Evolutionary conservation across 2,329 filamentous ascomycete genomes (phyloP), one percentile per base, ranked within the genome.

Genomic region (Fonsecaea nubica): DNA sequence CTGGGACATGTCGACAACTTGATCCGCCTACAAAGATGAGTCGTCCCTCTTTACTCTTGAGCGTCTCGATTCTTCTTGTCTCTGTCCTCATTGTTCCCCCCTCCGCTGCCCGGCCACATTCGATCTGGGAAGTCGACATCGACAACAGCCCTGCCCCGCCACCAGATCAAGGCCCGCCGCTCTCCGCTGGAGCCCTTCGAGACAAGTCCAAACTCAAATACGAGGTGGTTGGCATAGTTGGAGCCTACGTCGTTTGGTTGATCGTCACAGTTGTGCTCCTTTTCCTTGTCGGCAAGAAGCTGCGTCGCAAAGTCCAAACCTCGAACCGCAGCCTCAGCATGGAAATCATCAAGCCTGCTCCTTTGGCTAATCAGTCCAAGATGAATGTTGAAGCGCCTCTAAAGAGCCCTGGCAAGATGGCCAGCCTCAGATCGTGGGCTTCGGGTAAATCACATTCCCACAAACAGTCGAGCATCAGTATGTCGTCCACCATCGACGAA

Each of bases 161-260:
- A 59, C 83, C 87, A 64, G 84, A 87, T 77, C 80, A 88, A 78
- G 87, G 86, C 7, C 85, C 89, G 65, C 81, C 85, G 8, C 76
- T 88, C 53, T 88, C 88, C 48, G 82, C 83, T 63, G 79, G 83
- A 72, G 86, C 89, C 42, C 77, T 87, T 57, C 82, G 87, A 73
- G 84, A 93, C 76, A 81, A 81, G 69, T 79, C 84, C 18, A 87
- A 90, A 63, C 86, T 97, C 25, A 92, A 93, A 18, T 89, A 88
- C 66, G 90, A 97, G 78, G 89, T 97, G 72, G 90, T 91, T 70
- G 92, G 89, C 71, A 91, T 98, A 67, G 85, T 94, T 66, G 92
- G 89, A 68, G 89, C 91, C 66, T 97, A 97, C 86, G 84, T 93
- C 65, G 78, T 92, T 67, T 91, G 88, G 40, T 84, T 96, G 75